Conservation (phyloP, 441 rosid species). For the Aleurites moluccanus region DNA sequence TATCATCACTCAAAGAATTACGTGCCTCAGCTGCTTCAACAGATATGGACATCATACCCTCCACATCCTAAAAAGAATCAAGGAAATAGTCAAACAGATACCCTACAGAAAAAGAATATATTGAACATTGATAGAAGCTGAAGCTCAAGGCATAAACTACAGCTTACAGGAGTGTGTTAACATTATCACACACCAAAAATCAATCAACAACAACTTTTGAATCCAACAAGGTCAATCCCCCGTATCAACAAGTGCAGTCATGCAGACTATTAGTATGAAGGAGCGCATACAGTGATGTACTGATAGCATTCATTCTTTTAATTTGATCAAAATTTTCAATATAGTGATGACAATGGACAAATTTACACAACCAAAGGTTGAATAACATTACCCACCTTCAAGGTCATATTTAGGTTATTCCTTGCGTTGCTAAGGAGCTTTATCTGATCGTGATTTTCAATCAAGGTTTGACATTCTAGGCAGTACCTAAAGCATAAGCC, state of each 20-base stretch:
- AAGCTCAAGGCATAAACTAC: background rate
- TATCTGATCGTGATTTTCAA: conserved; percentile 97
- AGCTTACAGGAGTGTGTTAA: background rate
- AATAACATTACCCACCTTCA: conserved; percentile 55
- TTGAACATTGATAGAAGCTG: background rate
- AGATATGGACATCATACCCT: conserved; percentile 99
- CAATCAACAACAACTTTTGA: background rate
- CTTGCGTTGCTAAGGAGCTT: conserved; percentile 96
- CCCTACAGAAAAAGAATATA: conserved; percentile 1
- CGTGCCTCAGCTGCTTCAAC: conserved; percentile 96
- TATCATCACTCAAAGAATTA: conserved; percentile 94
- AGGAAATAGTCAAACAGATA: conserved; percentile 15
- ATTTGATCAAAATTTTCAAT: background rate
- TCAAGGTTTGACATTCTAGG: conserved; percentile 94
- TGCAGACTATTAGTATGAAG: background rate
- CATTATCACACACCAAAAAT: background rate
- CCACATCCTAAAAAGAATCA: conserved; percentile 69
- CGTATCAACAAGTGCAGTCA: background rate
- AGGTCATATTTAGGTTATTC: conserved; percentile 85
- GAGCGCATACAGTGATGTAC: background rate
- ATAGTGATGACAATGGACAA: background rate
- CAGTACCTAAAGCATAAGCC: conserved; percentile 61
- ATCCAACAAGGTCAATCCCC: background rate
- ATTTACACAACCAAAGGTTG: background rate
- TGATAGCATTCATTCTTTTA: background rate